Conservation (phyloP, 192 early-diverging fungal species). For the Spizellomyces punctatus region DNA sequence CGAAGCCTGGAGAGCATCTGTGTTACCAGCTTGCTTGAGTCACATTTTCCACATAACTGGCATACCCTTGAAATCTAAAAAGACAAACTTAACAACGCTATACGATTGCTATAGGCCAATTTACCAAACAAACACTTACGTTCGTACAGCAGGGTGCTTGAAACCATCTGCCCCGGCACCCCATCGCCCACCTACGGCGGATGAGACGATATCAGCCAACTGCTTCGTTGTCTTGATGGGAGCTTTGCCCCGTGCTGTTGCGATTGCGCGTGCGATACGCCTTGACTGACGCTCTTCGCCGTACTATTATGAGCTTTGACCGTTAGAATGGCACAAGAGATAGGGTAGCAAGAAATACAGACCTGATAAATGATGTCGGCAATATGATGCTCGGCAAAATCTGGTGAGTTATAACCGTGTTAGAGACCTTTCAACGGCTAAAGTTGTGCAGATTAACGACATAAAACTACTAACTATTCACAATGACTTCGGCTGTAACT, state of each 20-base stretch:
- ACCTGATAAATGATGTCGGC: constrained; percentile 59
- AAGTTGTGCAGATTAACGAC: neutral
- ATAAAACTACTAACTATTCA: constrained; percentile 48
- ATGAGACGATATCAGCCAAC: constrained; percentile 57
- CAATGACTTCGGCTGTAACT: constrained; percentile 63
- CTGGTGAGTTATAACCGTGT: neutral
- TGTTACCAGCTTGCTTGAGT: too few species aligned
- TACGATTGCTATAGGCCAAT: too few species aligned
- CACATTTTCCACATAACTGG: too few species aligned
- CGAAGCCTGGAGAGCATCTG: constrained; percentile 40
- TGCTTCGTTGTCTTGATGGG: constrained; percentile 60
- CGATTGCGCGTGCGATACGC: constrained; percentile 66
- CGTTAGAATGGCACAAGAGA: neutral
- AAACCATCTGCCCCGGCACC: constrained; percentile 28
- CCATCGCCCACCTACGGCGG: constrained; percentile 39
- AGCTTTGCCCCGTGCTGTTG: constrained; percentile 44
- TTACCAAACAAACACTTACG: neutral
- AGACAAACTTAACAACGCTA: too few species aligned
- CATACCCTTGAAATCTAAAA: neutral
- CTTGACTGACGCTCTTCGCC: constrained; percentile 68
- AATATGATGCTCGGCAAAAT: constrained; percentile 59
- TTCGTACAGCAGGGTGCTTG: constrained; percentile 57
- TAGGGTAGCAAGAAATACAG: neutral
- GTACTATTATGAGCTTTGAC: constrained; percentile 29
- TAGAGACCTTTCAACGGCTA: neutral